These are phyloP conservation scores for Isabelozyma gotoi DNA, from an alignment of 805 yeast genomes.

Conservation along the genomic window DNA sequence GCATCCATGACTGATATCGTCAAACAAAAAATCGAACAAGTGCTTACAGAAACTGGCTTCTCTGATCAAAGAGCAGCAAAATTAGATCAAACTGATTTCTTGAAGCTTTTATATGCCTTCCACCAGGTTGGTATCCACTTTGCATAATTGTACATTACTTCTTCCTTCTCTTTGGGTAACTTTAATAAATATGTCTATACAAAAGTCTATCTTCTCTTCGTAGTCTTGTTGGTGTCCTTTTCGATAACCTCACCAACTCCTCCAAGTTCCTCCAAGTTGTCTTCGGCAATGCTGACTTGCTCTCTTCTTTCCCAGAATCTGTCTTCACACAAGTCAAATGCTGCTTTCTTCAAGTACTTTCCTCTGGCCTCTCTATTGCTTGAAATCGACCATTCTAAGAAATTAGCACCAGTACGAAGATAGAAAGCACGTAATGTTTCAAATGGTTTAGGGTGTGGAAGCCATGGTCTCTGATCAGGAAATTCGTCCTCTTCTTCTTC, in stretches of 20 bases:
- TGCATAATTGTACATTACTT: slow-evolving; percentile 48
- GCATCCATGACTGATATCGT: slow-evolving; percentile 49
- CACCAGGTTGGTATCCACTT: slow-evolving; percentile 97
- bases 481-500: slow-evolving; percentile 63
- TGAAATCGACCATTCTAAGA: slow-evolving; percentile 91
- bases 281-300: slow-evolving; percentile 84
- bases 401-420: slow-evolving; percentile 79
- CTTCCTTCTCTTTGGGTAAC: neutral
- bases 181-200: neutral
- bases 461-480: slow-evolving; percentile 94
- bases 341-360: slow-evolving; percentile 80
- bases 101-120: slow-evolving; percentile 83
- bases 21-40: slow-evolving; percentile 68
- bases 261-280: slow-evolving; percentile 82
- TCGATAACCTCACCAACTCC: slow-evolving; percentile 89
- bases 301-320: slow-evolving; percentile 99
- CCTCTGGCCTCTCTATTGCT: slow-evolving; percentile 85
- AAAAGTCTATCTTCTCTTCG: slow-evolving; percentile 54
- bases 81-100: slow-evolving; percentile 92
- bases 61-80: slow-evolving; percentile 89
- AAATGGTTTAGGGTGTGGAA: slow-evolving; percentile 95
- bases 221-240: slow-evolving; percentile 52
- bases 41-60: slow-evolving; percentile 75
- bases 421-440: slow-evolving; percentile 84
- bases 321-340: slow-evolving; percentile 88